Conservation (phyloP, 305 asterid genomes). For the Coffea humblotiana region DNA sequence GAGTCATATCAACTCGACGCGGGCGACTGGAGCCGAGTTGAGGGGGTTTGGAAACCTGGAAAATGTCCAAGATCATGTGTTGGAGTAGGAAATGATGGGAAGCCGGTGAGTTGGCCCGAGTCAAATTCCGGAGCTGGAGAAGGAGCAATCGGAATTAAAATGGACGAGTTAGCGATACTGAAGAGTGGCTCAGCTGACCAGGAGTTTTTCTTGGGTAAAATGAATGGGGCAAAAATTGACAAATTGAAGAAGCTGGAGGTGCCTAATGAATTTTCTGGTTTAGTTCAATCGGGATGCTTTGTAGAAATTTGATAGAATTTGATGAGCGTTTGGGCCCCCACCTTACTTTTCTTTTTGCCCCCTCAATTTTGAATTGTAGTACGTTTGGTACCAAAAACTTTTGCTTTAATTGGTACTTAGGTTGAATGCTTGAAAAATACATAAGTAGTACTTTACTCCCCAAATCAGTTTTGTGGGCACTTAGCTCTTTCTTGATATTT, state of each 20-base stretch:
- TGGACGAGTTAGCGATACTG: neutral
- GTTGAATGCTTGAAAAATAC: too few species aligned
- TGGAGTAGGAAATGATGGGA: neutral
- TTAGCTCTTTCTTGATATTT: too few species aligned
- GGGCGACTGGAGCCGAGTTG: constrained; percentile 17
- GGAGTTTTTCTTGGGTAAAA: neutral
- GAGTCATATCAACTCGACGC: constrained; percentile 2
- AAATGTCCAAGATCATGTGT: constrained; percentile 20
- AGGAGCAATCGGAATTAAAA: neutral
- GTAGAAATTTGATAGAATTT: constrained; percentile 8
- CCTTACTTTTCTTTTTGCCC: neutral
- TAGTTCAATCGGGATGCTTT: constrained; percentile 20
- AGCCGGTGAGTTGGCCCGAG: constrained; percentile 4
- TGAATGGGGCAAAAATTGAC: neutral
- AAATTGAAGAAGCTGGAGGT: constrained; percentile 1
- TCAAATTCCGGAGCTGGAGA: neutral
- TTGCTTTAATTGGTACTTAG: neutral
- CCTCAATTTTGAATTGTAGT: neutral
- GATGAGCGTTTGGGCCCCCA: too few species aligned
- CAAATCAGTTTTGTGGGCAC: too few species aligned
- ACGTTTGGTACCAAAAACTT: neutral
- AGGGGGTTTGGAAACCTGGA: constrained; percentile 1
- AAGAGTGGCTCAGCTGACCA: constrained; percentile 12
- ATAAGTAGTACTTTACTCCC: too few species aligned
- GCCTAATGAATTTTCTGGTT: constrained; percentile 12